Evolutionary conservation across 2,329 filamentous ascomycete genomes (phyloP).

Genomic region (Cryphonectria japonica): DNA sequence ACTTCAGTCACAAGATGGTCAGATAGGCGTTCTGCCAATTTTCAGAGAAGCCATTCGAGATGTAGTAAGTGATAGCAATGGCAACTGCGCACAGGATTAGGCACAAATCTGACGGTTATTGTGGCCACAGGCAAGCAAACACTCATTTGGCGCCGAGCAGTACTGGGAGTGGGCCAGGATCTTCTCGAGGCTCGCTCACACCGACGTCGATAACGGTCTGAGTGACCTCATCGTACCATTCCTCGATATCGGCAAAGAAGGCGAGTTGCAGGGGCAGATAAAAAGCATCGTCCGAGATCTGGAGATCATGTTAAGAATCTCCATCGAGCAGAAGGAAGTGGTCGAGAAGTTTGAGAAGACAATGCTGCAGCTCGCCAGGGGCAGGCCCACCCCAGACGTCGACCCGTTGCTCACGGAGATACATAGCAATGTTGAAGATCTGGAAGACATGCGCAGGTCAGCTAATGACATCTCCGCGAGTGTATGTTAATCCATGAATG

Average conservation of each 20-base stretch:
- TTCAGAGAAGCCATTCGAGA: conserved; percentile 27
- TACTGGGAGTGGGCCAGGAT: conserved; percentile 43
- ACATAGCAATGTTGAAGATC: conserved; percentile 38
- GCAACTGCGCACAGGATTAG: background rate
- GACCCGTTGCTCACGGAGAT: conserved; percentile 30
- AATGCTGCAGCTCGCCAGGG: conserved; percentile 26
- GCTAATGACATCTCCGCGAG: conserved; percentile 40
- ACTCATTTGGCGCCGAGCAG: conserved; percentile 43
- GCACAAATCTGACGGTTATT: background rate
- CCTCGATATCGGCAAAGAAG: conserved; percentile 49
- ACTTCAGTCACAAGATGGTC: conserved; percentile 21
- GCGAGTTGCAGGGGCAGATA: conserved; percentile 47
- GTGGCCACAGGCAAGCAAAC: conserved; percentile 40
- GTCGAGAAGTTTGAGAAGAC: conserved; percentile 37
- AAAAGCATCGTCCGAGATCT: conserved; percentile 54
- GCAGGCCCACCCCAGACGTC: conserved; percentile 29
- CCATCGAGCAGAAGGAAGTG: conserved; percentile 41
- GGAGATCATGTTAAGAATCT: conserved; percentile 49
- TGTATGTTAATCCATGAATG: conserved; percentile 33
- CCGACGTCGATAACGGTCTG: conserved; percentile 33
- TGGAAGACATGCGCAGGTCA: conserved; percentile 39
- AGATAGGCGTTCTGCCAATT: conserved; percentile 20
- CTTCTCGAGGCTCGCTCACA: conserved; percentile 32
- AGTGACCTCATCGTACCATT: conserved; percentile 33
- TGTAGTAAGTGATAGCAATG: conserved; percentile 9